Evolutionary conservation across 495 filamentous ascomycete genomes (phyloP).

Genomic region (Entonaema liquescens): DNA sequence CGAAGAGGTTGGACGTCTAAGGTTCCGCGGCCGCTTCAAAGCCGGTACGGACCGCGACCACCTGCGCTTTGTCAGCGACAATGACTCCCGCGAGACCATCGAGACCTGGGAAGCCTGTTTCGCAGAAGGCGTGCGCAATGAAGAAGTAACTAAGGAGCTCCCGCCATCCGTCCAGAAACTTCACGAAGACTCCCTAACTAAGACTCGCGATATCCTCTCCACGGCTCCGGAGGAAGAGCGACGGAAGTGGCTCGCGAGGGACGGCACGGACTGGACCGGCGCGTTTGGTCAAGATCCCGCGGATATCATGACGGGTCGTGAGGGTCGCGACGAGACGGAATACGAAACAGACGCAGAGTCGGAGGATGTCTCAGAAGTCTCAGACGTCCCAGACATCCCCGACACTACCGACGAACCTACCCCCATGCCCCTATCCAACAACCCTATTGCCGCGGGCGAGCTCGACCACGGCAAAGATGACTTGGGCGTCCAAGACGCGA

Average conservation of each 20-base stretch:
- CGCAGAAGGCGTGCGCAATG: conserved; percentile 79
- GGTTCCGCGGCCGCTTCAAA: conserved; percentile 82
- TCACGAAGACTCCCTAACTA: conserved; percentile 79
- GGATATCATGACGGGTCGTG: conserved; percentile 51
- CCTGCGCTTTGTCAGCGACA: conserved; percentile 81
- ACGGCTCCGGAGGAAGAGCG: conserved; percentile 73
- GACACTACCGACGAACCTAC: conserved; percentile 41
- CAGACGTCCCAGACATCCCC: conserved; percentile 10
- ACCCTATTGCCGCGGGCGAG: conserved; percentile 11
- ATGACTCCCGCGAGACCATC: conserved; percentile 88
- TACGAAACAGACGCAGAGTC: conserved; percentile 56
- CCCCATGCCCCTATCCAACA: conserved; percentile 7
- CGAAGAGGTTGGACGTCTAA: conserved; percentile 78
- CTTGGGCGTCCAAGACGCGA: conserved; percentile 58
- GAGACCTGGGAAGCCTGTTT: conserved; percentile 93
- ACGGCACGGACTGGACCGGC: conserved; percentile 89
- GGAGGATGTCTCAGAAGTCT: conserved; percentile 53
- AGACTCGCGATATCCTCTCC: conserved; percentile 81
- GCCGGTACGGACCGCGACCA: conserved; percentile 92
- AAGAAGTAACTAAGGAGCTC: conserved; percentile 71
- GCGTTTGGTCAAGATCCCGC: conserved; percentile 76
- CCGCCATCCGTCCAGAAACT: conserved; percentile 71
- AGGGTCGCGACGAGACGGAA: conserved; percentile 54
- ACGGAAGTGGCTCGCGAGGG: conserved; percentile 77
- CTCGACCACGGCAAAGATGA: conserved; percentile 45